phyloP scores from a whole-genome alignment of 2,329 filamentous ascomycete species.

The Aspergillus niger region DNA sequence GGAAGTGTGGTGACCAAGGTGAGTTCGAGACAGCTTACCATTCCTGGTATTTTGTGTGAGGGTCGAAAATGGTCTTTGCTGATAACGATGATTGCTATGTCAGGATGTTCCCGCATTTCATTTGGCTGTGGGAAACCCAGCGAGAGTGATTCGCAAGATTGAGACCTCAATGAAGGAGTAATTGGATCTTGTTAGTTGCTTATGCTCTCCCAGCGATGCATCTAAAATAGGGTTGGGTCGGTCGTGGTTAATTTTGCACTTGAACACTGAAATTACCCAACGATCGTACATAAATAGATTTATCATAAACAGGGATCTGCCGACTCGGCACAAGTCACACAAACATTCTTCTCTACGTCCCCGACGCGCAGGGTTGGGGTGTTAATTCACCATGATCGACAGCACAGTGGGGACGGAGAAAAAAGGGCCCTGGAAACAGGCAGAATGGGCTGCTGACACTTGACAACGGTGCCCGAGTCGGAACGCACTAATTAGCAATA shows the following conservation, averaged over 20 bases:
- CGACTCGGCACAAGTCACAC: background rate
- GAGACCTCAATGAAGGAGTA: conserved; percentile 37
- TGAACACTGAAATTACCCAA: background rate
- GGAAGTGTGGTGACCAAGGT: conserved; percentile 80
- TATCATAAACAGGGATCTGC: background rate
- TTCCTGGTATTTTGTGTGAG: background rate
- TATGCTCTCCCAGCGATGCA: too few relatives aligned
- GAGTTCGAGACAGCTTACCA: background rate
- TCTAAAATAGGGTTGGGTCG: too few relatives aligned
- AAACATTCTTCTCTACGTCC: background rate
- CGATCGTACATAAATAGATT: background rate
- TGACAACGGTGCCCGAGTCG: background rate
- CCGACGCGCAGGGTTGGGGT: background rate
- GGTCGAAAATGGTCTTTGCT: background rate
- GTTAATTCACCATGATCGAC: background rate
- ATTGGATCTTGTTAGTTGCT: background rate
- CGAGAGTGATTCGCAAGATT: conserved; percentile 42
- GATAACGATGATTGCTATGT: conserved; percentile 3
- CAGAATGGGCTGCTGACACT: background rate
- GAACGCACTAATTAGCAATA: background rate
- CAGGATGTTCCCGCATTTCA: conserved; percentile 48
- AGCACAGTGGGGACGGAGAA: background rate
- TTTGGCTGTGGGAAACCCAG: conserved; percentile 46
- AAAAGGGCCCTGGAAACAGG: background rate
- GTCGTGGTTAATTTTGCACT: too few relatives aligned